Conservation (phyloP, 352 stramenopile genomes). For the Phytopythium kandeliae region DNA sequence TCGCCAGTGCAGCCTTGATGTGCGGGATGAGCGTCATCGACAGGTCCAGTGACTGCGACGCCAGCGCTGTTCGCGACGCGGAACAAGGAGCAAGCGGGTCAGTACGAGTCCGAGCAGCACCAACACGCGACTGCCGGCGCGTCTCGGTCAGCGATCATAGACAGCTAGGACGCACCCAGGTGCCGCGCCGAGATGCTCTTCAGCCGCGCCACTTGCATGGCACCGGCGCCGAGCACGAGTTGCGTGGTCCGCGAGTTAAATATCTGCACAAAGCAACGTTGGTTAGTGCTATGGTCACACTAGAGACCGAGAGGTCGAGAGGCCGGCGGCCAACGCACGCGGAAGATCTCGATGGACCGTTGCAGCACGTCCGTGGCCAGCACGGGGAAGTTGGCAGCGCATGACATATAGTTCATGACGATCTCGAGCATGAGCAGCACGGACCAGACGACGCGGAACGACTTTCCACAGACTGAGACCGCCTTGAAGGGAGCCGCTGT, state of each 20-base stretch:
- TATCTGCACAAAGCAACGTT: slow-evolving; percentile 51
- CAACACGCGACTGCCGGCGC: no score
- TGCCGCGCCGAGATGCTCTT: slow-evolving; percentile 97
- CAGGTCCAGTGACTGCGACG: slow-evolving; percentile 94
- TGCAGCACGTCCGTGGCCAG: slow-evolving; percentile 93
- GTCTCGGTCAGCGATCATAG: no score
- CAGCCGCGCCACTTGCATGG: slow-evolving; percentile 94
- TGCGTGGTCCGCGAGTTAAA: slow-evolving; percentile 97
- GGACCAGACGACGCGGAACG: slow-evolving; percentile 95
- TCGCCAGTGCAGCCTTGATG: slow-evolving; percentile 93
- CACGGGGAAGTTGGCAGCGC: slow-evolving; percentile 91
- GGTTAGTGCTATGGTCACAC: neutral
- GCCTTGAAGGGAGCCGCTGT: slow-evolving; percentile 67
- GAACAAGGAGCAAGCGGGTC: slow-evolving; percentile 2
- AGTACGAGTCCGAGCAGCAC: neutral
- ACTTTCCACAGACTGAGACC: slow-evolving; percentile 88
- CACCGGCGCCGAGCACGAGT: slow-evolving; percentile 94
- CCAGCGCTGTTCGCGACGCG: slow-evolving; percentile 59
- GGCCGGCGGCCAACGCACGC: slow-evolving; percentile 26
- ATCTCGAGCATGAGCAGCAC: slow-evolving; percentile 95
- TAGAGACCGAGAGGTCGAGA: neutral
- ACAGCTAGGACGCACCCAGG: slow-evolving; percentile 44
- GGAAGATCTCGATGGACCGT: slow-evolving; percentile 90
- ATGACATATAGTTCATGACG: slow-evolving; percentile 94
- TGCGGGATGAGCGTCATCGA: slow-evolving; percentile 93